Percentiles rank a stretch among this genome's conserved stretches.
These are phyloP conservation scores for Pleurotus eryngii DNA, from an alignment of 768 basidiomycete genomes.

Conservation along the genomic window DNA sequence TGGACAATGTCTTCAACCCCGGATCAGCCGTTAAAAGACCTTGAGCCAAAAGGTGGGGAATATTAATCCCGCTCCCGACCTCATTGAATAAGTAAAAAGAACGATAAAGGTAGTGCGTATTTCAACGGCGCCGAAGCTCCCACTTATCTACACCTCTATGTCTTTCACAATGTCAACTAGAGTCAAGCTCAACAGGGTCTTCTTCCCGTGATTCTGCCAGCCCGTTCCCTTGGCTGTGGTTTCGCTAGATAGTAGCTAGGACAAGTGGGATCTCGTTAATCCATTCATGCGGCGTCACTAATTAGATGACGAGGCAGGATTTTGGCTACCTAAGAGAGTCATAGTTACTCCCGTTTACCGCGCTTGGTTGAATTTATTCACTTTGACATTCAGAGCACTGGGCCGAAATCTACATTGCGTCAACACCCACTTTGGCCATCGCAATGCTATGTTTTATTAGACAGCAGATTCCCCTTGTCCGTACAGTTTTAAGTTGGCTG, in stretches of 20 bases:
- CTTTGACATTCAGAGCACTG: too few species aligned
- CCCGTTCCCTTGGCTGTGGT: slow-evolving; percentile 38
- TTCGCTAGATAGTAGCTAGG: slow-evolving; percentile 46
- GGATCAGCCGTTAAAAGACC: slow-evolving; percentile 65
- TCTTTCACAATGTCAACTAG: slow-evolving; percentile 84
- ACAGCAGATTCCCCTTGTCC: too few species aligned
- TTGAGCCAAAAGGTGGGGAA: slow-evolving; percentile 68
- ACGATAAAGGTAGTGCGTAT: slow-evolving; percentile 80
- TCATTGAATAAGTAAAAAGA: slow-evolving; percentile 80
- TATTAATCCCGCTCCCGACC: slow-evolving; percentile 65
- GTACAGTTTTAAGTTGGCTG: too few species aligned
- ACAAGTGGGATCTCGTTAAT: slow-evolving; percentile 43
- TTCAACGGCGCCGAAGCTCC: slow-evolving; percentile 73
- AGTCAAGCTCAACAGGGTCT: slow-evolving; percentile 85
- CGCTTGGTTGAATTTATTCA: too few species aligned
- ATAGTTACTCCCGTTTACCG: too few species aligned
- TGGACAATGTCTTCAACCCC: slow-evolving; percentile 75
- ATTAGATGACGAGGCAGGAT: too few species aligned
- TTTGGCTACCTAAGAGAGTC: too few species aligned
- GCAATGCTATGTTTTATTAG: too few species aligned
- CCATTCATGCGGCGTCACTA: slow-evolving; percentile 35
- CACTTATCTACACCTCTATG: slow-evolving; percentile 82
- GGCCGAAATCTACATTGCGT: too few species aligned
- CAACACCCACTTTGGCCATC: too few species aligned
- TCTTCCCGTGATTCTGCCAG: slow-evolving; percentile 57